Evolutionary conservation across 768 basidiomycete species (phyloP).

Genomic region (Russula sp.): DNA sequence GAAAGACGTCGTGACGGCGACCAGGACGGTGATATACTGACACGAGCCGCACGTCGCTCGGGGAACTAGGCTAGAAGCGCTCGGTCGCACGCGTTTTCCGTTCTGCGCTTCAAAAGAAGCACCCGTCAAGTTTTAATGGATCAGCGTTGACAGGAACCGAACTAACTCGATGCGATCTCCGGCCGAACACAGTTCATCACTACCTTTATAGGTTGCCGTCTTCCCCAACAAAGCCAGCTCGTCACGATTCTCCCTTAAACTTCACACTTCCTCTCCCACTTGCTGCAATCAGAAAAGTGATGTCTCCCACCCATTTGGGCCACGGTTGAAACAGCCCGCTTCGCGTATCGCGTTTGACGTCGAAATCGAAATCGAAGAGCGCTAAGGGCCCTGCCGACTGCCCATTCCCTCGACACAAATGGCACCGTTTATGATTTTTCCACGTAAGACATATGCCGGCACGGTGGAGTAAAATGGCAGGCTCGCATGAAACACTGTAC

Average conservation of each 20-base stretch:
- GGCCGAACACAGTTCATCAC: conserved; percentile 7
- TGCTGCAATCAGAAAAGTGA: background rate
- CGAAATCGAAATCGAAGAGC: conserved; percentile 4
- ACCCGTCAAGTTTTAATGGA: conserved; percentile 25
- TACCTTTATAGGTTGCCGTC: background rate
- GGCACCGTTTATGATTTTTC: background rate
- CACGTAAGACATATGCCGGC: conserved; percentile 16
- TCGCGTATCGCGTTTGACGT: background rate
- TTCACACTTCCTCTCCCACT: background rate
- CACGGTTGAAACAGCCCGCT: conserved; percentile 5
- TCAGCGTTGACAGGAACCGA: conserved; percentile 30
- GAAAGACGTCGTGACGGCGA: conserved; percentile 26
- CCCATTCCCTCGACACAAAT: background rate
- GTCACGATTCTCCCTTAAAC: background rate
- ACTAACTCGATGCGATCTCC: conserved; percentile 25
- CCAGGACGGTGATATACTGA: conserved; percentile 26
- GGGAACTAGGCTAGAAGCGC: conserved; percentile 28
- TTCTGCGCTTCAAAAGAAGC: conserved; percentile 24
- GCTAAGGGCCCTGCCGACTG: background rate
- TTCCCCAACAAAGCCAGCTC: background rate
- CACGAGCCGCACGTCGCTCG: conserved; percentile 23
- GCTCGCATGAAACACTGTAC: conserved; percentile 1
- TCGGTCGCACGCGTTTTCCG: conserved; percentile 22
- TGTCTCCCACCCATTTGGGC: background rate
- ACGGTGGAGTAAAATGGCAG: background rate